phyloP scores from a whole-genome alignment of 148 eudicot species.

The Vaccinium corymbosum region DNA sequence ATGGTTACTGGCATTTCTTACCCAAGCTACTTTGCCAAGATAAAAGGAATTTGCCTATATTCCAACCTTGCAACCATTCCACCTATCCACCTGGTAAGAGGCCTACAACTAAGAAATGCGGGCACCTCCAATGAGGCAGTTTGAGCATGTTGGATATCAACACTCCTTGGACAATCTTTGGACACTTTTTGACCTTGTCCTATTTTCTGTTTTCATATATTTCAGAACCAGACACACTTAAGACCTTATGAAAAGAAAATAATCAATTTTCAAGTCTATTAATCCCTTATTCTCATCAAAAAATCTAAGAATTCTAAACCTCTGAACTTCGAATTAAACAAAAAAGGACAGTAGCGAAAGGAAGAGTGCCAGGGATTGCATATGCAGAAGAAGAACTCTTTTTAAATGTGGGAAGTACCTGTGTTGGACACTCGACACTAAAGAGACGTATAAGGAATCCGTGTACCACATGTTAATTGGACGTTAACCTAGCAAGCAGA shows the following conservation, averaged over 20 bases:
- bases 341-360: not conserved
- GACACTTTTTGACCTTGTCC: not conserved
- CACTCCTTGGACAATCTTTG: not conserved
- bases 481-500: not conserved
- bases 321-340: not conserved
- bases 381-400: not conserved
- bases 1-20: not conserved
- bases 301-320: not conserved
- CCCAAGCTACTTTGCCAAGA: not conserved
- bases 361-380: not conserved
- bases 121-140: not conserved
- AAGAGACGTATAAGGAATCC: not conserved
- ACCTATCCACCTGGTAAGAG: not conserved
- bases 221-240: not conserved
- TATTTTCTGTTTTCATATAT: not conserved
- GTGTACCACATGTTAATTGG: not conserved
- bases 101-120: not conserved
- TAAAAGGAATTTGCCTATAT: not conserved
- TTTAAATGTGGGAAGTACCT: not conserved
- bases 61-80: not conserved
- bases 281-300: not conserved
- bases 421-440: not conserved
- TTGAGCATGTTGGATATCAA: not conserved
- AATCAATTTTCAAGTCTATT: not conserved
- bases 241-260: not conserved